Conservation (phyloP, 305 asterid species). For the Plantago coronopus region DNA sequence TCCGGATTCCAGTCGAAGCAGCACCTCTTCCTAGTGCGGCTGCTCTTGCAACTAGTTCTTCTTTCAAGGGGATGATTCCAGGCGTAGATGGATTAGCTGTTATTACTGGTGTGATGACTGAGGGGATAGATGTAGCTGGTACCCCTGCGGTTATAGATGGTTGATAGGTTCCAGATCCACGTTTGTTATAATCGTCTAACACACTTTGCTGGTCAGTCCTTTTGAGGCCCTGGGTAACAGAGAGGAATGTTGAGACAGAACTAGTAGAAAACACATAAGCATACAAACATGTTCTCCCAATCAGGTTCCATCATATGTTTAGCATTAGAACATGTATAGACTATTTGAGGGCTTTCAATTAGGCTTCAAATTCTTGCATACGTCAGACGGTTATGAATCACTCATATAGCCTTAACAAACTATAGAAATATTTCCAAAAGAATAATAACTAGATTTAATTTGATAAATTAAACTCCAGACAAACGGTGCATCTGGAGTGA, state of each 20-base stretch:
- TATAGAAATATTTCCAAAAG: too few relatives aligned
- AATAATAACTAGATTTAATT: too few relatives aligned
- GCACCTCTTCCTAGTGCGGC: slow-evolving; percentile 99
- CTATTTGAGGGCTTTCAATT: too few relatives aligned
- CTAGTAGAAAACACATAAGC: not conserved
- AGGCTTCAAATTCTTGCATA: too few relatives aligned
- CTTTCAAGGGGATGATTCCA: slow-evolving; percentile 66
- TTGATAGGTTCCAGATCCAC: slow-evolving; percentile 70
- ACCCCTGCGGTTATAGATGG: slow-evolving; percentile 43
- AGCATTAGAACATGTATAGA: too few relatives aligned
- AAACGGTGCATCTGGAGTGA: too few relatives aligned
- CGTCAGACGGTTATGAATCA: too few relatives aligned
- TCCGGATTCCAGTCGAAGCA: slow-evolving; percentile 85
- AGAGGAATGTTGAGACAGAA: slow-evolving; percentile 5
- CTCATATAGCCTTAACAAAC: too few relatives aligned
- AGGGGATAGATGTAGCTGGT: slow-evolving; percentile 33
- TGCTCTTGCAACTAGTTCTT: slow-evolving; percentile 91
- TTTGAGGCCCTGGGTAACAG: slow-evolving; percentile 66
- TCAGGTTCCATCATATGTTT: not conserved
- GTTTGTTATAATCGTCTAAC: slow-evolving; percentile 86
- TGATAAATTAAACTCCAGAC: too few relatives aligned
- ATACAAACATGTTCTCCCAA: not conserved
- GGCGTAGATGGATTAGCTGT: slow-evolving; percentile 38
- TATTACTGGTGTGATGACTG: slow-evolving; percentile 23
- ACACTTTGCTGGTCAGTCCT: slow-evolving; percentile 88